Percentiles rank a stretch among this genome's conserved stretches.
Evolutionary conservation across 495 filamentous ascomycete genomes (phyloP).

Genomic region (Beverwykella pulmonaria): DNA sequence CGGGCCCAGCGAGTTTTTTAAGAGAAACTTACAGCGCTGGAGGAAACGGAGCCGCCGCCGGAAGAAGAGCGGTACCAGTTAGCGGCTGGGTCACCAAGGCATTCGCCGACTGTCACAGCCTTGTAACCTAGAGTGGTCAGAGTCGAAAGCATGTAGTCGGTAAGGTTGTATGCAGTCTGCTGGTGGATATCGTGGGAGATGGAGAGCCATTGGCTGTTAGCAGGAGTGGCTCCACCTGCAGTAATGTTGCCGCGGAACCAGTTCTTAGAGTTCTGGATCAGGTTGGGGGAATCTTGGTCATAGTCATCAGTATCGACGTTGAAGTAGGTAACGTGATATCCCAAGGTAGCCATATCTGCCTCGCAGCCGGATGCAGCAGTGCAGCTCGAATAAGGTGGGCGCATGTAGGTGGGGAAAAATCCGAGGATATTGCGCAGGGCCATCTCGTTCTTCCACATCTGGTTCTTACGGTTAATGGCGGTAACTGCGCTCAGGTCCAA

Average conservation of each 20-base stretch:
- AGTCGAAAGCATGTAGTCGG: slow-evolving; percentile 65
- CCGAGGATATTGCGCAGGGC: slow-evolving; percentile 79
- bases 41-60: neutral
- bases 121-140: slow-evolving; percentile 34
- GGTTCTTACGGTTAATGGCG: slow-evolving; percentile 59
- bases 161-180: slow-evolving; percentile 75
- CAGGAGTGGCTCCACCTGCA: slow-evolving; percentile 52
- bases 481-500: slow-evolving; percentile 66
- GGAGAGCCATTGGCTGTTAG: slow-evolving; percentile 58
- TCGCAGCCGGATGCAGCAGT: slow-evolving; percentile 59
- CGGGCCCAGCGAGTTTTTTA: neutral
- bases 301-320: slow-evolving; percentile 80
- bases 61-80: slow-evolving; percentile 35
- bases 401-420: slow-evolving; percentile 83
- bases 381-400: slow-evolving; percentile 79
- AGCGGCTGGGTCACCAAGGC: slow-evolving; percentile 32
- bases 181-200: slow-evolving; percentile 82
- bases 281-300: slow-evolving; percentile 58
- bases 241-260: slow-evolving; percentile 60
- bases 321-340: slow-evolving; percentile 76
- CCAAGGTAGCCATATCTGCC: slow-evolving; percentile 62
- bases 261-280: slow-evolving; percentile 73
- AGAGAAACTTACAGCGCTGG: slow-evolving; percentile 9
- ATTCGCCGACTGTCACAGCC: slow-evolving; percentile 37
- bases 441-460: slow-evolving; percentile 79